Conservation (phyloP, 1,284 basidiomycete species). For the Cutaneotrichosporon cavernicola region DNA sequence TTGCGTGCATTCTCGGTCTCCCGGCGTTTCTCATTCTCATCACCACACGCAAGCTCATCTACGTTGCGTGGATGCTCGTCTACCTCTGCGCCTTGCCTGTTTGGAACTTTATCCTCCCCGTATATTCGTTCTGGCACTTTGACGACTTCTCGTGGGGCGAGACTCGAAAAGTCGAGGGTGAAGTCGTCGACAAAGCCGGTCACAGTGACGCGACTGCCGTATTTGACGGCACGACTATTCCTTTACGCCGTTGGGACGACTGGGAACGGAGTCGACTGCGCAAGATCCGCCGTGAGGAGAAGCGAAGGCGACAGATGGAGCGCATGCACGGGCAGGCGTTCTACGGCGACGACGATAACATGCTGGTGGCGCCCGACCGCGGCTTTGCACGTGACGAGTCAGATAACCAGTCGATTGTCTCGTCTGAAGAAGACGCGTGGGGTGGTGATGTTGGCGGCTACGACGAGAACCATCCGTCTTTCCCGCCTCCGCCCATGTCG, state of each 20-base stretch:
- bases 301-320: slow-evolving; percentile 75
- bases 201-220: slow-evolving; percentile 65
- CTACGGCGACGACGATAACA: slow-evolving; percentile 34
- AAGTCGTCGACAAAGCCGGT: slow-evolving; percentile 61
- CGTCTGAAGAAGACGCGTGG: slow-evolving; percentile 93
- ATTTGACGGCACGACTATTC: slow-evolving; percentile 65
- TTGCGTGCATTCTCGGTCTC: slow-evolving; percentile 86
- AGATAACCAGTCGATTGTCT: slow-evolving; percentile 68
- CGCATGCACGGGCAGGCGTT: slow-evolving; percentile 59
- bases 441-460: slow-evolving; percentile 64
- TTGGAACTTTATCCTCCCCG: slow-evolving; percentile 91
- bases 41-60: slow-evolving; percentile 90
- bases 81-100: slow-evolving; percentile 89
- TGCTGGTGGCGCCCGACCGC: slow-evolving; percentile 53
- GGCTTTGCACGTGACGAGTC: slow-evolving; percentile 47
- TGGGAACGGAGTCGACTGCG: slow-evolving; percentile 97
- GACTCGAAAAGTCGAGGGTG: slow-evolving; percentile 94
- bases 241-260: slow-evolving; percentile 95
- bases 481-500: slow-evolving; percentile 77
- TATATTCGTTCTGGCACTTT: slow-evolving; percentile 99
- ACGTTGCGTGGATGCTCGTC: slow-evolving; percentile 96
- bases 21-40: slow-evolving; percentile 90
- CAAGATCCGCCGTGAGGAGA: slow-evolving; percentile 86
- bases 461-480: slow-evolving; percentile 75
- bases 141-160: slow-evolving; percentile 97